Base-by-base conservation (phyloP, 2,329 filamentous ascomycete species). In the Arthroderma sp. region DNA sequence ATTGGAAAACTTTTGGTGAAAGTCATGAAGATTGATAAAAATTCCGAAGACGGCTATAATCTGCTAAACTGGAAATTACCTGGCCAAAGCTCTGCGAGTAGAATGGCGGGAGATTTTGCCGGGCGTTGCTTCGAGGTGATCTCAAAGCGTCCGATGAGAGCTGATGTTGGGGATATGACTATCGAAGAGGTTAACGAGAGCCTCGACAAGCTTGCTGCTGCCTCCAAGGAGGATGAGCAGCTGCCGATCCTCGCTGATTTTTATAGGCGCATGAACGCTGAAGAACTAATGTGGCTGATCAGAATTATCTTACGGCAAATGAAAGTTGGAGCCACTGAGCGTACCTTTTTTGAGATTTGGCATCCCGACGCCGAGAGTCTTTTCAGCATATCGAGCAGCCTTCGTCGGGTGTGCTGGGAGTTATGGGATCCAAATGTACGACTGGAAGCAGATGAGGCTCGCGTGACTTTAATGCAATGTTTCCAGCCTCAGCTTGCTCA, bases 401-500 rank as follows among this genome's bases (percentile, higher is more conserved):
- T 98, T 46, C 77, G 86, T 5, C 76, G 88, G 33, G 89, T 98
- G 0, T 98, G 91, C 58, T 96, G 91, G 89, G 88, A 96, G 60
- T 68, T 98, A 2, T 78, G 77, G 53, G 80, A 95, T 58, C 82
- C 82, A 0, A 70, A 74, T 33, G 63, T 85, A 7, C 76, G 83
- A 3, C 72, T 98, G 2, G 78, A 86, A 52, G 79, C 79, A 32
- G 82, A 86, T 27, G 79, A 87, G 43, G 75, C 79, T 1, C 81
- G 82, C 0, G 80, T 96, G 9, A 70, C 74, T 1, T 68, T 96
- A 31, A 94, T 95, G 86, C 83, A 91, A 57, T 95, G 87, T 59
- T 96, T 96, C 58, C 89, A 96, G 58, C 91, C 91, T 4, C 91
- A 96, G 62, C 73, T 98, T 32, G 91, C 91, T 4, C 84, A 91